Conservation (phyloP, 2,329 filamentous ascomycete species). For the Pestalotiopsis sp. region DNA sequence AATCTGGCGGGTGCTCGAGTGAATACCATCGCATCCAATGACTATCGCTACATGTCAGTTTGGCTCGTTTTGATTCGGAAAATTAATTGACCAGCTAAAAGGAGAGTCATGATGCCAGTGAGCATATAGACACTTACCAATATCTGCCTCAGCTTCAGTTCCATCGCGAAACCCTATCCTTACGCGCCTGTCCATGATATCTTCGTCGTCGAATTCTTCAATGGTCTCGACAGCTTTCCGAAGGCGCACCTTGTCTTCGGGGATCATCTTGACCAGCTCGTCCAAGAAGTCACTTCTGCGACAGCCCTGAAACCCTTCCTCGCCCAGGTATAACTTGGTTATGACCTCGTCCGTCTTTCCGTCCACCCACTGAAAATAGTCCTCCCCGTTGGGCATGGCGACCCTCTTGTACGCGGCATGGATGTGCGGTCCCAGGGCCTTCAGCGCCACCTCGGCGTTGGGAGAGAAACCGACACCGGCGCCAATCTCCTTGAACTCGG, state of each 20-base stretch:
- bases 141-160: slow-evolving; percentile 30
- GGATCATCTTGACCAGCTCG: slow-evolving; percentile 37
- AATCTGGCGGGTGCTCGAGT: slow-evolving; percentile 53
- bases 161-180: slow-evolving; percentile 35
- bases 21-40: slow-evolving; percentile 67
- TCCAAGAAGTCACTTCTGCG: slow-evolving; percentile 42
- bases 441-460: slow-evolving; percentile 52
- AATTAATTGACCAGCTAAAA: neutral
- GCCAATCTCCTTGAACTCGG: slow-evolving; percentile 46
- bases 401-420: slow-evolving; percentile 37
- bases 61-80: neutral
- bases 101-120: neutral
- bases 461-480: slow-evolving; percentile 55
- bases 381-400: slow-evolving; percentile 38
- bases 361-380: slow-evolving; percentile 47
- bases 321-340: slow-evolving; percentile 38
- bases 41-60: slow-evolving; percentile 32
- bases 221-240: slow-evolving; percentile 34
- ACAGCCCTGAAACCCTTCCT: slow-evolving; percentile 44
- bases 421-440: slow-evolving; percentile 37
- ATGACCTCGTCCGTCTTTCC: slow-evolving; percentile 34
- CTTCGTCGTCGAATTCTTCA: slow-evolving; percentile 27
- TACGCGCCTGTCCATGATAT: slow-evolving; percentile 12
- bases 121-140: slow-evolving; percentile 25
- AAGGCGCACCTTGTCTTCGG: slow-evolving; percentile 33